Evolutionary conservation across 164 flowering plant genomes (phyloP), one percentile per base, ranked within the genome.

Genomic region (Chloranthus sessilifolius): DNA sequence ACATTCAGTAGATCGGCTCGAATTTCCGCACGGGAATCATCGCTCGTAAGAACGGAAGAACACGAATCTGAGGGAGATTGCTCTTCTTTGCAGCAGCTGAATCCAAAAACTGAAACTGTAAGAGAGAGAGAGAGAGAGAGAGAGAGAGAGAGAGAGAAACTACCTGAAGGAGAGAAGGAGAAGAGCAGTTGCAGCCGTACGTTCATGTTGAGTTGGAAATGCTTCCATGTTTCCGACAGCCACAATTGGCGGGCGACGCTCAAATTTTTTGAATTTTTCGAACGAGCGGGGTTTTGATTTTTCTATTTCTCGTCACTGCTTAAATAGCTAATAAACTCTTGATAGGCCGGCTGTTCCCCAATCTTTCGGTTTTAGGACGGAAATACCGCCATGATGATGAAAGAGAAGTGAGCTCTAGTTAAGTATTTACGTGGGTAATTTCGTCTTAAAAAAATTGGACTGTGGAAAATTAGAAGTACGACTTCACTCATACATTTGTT

Each of bases 121-220:
- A 39, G 20, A 7, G 19, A 14, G 31, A 43, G 24, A 15, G 43
- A 50, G 43, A 5, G 8, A 10, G 30, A 22, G 27, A 14, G 16
- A 4, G 40, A 44, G 63, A 29, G 52, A 45, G 37, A 24, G 41
- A 29, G 1, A 17, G 40, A 10, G 36, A 4, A 19, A 21, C 23
- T 7, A 22, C 22, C 22, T 4, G 3, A 33, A 30, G 27, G 69
- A 60, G 56, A 69, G 66, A 40, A 64, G 66, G 41, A 69, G 69
- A 29, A 69, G 69, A 52, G 66, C 63, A 6, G 56, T 24, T 19
- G 66, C 69, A 10, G 38, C 69, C 0, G 42, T 44, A 28, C 45
- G 39, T 45, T 69, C 73, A 3, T 53, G 51, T 30, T 10, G 14
- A 35, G 45, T 40, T 20, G 71, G 71, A 49, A 62, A 57, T 51